Evolutionary conservation across 208 protist species (phyloP).

Genomic region (Trypanosoma theileri): DNA sequence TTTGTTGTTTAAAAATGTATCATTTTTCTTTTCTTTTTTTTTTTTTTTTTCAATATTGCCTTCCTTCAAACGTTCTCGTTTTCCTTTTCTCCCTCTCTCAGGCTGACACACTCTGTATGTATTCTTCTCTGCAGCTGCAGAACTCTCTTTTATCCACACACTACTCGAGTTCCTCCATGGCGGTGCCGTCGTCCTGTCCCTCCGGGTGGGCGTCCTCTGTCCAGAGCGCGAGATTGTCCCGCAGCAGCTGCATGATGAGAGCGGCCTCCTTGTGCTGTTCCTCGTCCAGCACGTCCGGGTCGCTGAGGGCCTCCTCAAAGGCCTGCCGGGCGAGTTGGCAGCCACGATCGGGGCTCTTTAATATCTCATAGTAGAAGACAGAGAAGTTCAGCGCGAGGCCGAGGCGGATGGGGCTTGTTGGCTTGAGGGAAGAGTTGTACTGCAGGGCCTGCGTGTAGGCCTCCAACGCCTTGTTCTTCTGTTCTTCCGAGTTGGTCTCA

Average conservation of each 20-base stretch:
- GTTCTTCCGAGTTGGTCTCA: conserved; percentile 71
- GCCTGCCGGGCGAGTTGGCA: conserved; percentile 97
- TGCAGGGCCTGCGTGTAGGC: conserved; percentile 88
- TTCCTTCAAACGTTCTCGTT: neutral
- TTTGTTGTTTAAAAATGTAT: conserved; percentile 10
- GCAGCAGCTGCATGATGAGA: conserved; percentile 99
- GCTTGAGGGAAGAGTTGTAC: conserved; percentile 80
- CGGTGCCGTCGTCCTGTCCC: conserved; percentile 77
- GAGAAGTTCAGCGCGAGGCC: conserved; percentile 99
- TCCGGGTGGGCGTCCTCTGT: conserved; percentile 91
- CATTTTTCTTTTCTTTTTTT: conserved; percentile 1
- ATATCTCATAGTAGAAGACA: conserved; percentile 99
- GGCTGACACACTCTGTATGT: neutral
- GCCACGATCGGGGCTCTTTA: conserved; percentile 96
- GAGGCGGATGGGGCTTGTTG: conserved; percentile 97
- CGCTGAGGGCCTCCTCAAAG: conserved; percentile 96
- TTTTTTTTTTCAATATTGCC: conserved; percentile 9
- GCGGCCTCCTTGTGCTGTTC: conserved; percentile 99
- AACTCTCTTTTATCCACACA: too few relatives aligned
- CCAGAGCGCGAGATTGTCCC: conserved; percentile 99
- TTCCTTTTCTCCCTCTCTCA: conserved; percentile 7
- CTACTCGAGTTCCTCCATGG: conserved; percentile 90
- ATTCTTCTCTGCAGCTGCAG: neutral
- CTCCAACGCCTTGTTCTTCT: conserved; percentile 90
- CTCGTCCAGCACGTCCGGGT: conserved; percentile 97